A percentile compares a stretch with the other conserved stretches of the same genome.
phyloP scores from a whole-genome alignment of 208 protist genomes.

The Crithidia thermophila region DNA sequence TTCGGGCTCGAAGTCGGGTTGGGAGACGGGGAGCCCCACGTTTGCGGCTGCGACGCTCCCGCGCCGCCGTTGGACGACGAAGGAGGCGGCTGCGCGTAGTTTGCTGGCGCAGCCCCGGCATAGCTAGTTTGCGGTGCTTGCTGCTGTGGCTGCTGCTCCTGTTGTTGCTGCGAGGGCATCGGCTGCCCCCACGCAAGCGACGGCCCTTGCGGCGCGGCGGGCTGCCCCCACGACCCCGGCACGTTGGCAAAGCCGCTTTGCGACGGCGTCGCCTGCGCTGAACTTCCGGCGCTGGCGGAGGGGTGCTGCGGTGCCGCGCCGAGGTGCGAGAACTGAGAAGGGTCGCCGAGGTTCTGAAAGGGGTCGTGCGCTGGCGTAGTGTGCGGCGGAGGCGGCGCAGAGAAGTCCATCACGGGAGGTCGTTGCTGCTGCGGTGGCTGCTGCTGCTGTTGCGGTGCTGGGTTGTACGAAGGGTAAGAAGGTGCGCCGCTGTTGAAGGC shows the following conservation, averaged over 20 bases:
- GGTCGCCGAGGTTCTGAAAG: constrained; percentile 9
- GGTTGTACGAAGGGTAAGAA: neutral
- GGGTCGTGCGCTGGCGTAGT: neutral
- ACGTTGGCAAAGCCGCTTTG: neutral
- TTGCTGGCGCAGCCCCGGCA: neutral
- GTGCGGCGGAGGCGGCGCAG: neutral
- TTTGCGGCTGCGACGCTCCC: too few relatives aligned
- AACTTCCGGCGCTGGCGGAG: neutral
- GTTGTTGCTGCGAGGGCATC: constrained; percentile 22
- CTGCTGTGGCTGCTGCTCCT: constrained; percentile 19
- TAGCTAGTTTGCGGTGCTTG: neutral
- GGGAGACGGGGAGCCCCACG: neutral
- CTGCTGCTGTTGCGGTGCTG: neutral
- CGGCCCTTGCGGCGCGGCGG: neutral
- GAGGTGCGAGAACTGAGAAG: constrained; percentile 13
- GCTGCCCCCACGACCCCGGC: neutral
- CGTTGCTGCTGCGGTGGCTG: constrained; percentile 22
- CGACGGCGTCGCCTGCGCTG: neutral
- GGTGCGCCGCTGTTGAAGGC: neutral
- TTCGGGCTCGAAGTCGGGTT: constrained; percentile 13
- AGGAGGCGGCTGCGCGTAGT: too few relatives aligned
- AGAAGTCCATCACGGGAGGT: neutral
- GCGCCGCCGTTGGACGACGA: too few relatives aligned
- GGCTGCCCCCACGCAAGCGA: constrained; percentile 5
- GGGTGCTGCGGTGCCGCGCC: neutral